phyloP scores from a whole-genome alignment of 2,329 filamentous ascomycete genomes.

The Alternaria atra region DNA sequence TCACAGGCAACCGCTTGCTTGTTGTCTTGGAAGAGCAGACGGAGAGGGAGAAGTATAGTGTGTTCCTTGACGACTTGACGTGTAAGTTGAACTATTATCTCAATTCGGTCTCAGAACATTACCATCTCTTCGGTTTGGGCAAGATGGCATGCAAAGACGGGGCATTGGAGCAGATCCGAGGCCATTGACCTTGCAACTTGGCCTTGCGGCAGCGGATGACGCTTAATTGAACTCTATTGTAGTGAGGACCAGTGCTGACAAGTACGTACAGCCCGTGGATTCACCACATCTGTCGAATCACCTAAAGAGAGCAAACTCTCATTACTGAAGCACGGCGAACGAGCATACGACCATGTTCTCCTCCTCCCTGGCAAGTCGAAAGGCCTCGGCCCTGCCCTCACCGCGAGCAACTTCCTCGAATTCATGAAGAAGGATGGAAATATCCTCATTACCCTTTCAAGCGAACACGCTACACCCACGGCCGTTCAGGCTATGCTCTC shows the following conservation, averaged over 20 bases:
- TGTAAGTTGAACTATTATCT: constrained; percentile 58
- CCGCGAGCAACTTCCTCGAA: constrained; percentile 84
- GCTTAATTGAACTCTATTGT: constrained; percentile 4
- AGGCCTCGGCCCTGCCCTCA: constrained; percentile 88
- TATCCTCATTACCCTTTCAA: constrained; percentile 84
- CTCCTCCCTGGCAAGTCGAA: constrained; percentile 91
- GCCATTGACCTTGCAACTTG: constrained; percentile 23
- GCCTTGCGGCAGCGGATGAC: background rate
- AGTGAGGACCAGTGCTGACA: constrained; percentile 13
- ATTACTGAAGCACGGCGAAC: constrained; percentile 86
- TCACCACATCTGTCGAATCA: constrained; percentile 80
- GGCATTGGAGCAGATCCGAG: background rate
- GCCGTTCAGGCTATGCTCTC: constrained; percentile 80
- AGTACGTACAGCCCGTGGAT: constrained; percentile 74
- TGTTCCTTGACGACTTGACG: constrained; percentile 77
- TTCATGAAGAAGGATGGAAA: constrained; percentile 94
- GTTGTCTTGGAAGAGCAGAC: constrained; percentile 84
- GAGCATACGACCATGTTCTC: constrained; percentile 88
- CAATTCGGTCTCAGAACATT: background rate
- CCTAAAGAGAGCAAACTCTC: constrained; percentile 63
- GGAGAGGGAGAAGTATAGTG: constrained; percentile 84
- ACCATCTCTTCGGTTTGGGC: background rate
- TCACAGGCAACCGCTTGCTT: constrained; percentile 79
- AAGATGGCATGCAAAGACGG: background rate
- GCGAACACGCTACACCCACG: constrained; percentile 72